Evolutionary conservation across 2,329 filamentous ascomycete species (phyloP).

Genomic region (Septoria linicola): DNA sequence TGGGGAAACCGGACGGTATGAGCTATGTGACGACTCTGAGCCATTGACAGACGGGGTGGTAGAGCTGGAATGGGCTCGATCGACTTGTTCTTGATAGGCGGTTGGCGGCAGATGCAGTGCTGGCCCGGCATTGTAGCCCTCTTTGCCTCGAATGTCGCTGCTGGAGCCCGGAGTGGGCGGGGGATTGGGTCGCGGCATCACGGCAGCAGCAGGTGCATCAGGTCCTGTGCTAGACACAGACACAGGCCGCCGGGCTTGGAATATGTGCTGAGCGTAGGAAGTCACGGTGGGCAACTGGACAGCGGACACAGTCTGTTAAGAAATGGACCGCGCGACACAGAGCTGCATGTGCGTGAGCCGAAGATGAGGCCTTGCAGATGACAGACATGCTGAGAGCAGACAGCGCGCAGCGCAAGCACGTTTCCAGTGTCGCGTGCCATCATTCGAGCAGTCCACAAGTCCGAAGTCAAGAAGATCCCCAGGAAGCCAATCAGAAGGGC

Average conservation of each 20-base stretch:
- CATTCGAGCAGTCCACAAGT: slow-evolving; percentile 13
- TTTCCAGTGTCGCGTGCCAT: slow-evolving; percentile 22
- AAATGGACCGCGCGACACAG: background rate
- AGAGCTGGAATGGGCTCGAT: slow-evolving; percentile 49
- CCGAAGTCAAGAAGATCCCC: background rate
- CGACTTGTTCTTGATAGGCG: slow-evolving; percentile 53
- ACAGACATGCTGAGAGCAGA: slow-evolving; percentile 9
- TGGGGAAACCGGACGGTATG: slow-evolving; percentile 48
- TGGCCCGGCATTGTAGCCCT: slow-evolving; percentile 62
- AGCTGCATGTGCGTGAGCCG: slow-evolving; percentile 8
- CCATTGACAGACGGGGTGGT: slow-evolving; percentile 50
- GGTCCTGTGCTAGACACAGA: slow-evolving; percentile 1
- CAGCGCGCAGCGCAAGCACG: slow-evolving; percentile 15
- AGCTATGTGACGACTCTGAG: slow-evolving; percentile 48
- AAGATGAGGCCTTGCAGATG: slow-evolving; percentile 13
- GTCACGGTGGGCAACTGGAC: slow-evolving; percentile 29
- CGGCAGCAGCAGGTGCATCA: background rate
- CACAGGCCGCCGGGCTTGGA: slow-evolving; percentile 33
- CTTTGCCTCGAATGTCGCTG: slow-evolving; percentile 73
- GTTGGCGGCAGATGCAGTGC: slow-evolving; percentile 76
- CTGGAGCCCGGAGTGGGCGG: slow-evolving; percentile 79
- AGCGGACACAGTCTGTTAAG: slow-evolving; percentile 7
- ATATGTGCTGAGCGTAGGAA: slow-evolving; percentile 32
- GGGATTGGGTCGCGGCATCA: slow-evolving; percentile 65
- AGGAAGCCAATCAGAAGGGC: slow-evolving; percentile 8